A percentile compares a stretch with the other conserved stretches of the same genome.
Conservation (phyloP, 2,329 filamentous ascomycete genomes). For the Mycocentrospora acerina region DNA sequence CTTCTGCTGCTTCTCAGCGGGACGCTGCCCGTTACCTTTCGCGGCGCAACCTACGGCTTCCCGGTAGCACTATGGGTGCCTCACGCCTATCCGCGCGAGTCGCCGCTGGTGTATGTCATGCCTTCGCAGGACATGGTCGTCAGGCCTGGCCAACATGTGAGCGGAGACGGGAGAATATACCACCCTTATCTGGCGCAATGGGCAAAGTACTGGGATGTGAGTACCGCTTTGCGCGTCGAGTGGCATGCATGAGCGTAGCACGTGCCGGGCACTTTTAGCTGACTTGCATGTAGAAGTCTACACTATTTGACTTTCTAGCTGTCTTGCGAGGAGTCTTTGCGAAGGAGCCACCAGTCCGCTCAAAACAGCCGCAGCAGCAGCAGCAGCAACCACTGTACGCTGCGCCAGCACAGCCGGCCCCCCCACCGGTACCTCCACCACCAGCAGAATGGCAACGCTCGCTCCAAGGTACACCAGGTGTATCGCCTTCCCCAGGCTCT, state of each 20-base stretch:
- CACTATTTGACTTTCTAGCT: conserved; percentile 76
- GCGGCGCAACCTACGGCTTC: conserved; percentile 86
- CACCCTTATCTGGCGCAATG: conserved; percentile 94
- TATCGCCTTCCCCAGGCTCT: conserved; percentile 39
- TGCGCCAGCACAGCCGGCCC: conserved; percentile 31
- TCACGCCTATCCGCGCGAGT: conserved; percentile 81
- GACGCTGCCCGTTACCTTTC: conserved; percentile 87
- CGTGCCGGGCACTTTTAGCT: conserved; percentile 3
- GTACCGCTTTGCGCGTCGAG: conserved; percentile 50
- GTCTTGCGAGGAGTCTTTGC: conserved; percentile 86
- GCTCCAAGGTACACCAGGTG: conserved; percentile 30
- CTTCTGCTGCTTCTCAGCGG: conserved; percentile 84
- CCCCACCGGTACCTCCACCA: conserved; percentile 62
- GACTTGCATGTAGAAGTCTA: conserved; percentile 66
- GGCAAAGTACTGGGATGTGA: conserved; percentile 85
- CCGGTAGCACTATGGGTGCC: conserved; percentile 93
- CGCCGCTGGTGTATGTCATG: conserved; percentile 85
- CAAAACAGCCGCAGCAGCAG: conserved; percentile 55
- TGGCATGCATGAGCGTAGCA: neutral
- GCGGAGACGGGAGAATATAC: conserved; percentile 88
- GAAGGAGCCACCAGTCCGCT: conserved; percentile 89
- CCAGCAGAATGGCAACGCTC: conserved; percentile 58
- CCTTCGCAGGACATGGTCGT: conserved; percentile 88
- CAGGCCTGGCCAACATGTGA: conserved; percentile 90
- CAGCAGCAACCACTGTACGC: conserved; percentile 46